A percentile compares a stretch with the other conserved stretches of the same genome.
Conservation (phyloP, 345 rosid genomes). For the Eucalyptus polybractea region DNA sequence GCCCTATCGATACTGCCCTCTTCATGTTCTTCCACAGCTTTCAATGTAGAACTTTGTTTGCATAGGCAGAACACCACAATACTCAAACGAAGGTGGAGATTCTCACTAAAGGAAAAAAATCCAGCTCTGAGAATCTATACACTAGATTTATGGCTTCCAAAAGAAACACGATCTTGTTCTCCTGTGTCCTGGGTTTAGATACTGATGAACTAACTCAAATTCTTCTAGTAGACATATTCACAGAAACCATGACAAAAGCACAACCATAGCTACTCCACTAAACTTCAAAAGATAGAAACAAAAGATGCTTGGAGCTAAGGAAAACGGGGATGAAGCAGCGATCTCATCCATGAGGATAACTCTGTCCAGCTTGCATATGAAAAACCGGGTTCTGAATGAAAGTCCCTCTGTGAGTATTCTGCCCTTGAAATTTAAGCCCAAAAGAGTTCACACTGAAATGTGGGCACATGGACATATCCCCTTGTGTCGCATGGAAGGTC, state of each 20-base stretch:
- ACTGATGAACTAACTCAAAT: neutral
- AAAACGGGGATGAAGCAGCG: neutral
- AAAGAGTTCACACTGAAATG: constrained; percentile 18
- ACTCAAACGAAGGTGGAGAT: neutral
- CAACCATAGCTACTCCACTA: constrained; percentile 15
- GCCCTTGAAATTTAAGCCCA: constrained; percentile 31
- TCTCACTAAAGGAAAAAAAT: neutral
- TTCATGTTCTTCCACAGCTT: neutral
- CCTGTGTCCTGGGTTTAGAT: neutral
- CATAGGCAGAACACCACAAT: neutral
- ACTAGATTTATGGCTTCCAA: neutral
- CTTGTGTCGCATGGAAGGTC: constrained; percentile 23
- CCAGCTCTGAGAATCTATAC: constrained; percentile 11
- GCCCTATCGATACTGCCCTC: neutral
- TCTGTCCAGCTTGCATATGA: constrained; percentile 30
- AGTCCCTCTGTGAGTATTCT: constrained; percentile 11
- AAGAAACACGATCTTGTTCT: neutral
- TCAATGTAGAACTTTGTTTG: neutral
- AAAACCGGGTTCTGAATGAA: constrained; percentile 23
- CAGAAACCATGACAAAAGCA: neutral
- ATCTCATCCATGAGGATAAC: constrained; percentile 32
- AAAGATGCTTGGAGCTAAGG: neutral
- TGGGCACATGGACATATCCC: constrained; percentile 19
- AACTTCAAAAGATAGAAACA: neutral
- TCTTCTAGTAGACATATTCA: neutral